Evolutionary conservation across 1,139 yeast genomes (phyloP), one percentile per base, ranked within the genome.

Genomic region (Pichia terricola): DNA sequence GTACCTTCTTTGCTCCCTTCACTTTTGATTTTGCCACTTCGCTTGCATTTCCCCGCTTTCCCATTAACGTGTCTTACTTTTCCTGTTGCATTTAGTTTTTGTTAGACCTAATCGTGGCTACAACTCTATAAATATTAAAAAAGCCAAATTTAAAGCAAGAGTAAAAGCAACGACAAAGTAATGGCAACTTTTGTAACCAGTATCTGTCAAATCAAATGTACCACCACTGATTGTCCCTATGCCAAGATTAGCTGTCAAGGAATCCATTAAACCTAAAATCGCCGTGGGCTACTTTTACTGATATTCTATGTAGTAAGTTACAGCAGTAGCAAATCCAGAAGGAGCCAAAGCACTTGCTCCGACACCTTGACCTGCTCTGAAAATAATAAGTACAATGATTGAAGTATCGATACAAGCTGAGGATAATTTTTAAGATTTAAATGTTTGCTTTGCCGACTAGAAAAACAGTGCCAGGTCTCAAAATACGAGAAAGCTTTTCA

Each of bases 311-410:
- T 59, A 65, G 40, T 60, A 60, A 40, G 53, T 53, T 1, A 61
- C 67, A 5, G 61, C 56, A 5, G 66, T 33, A 0, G 66, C 62
- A 47, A 55, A 59, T 0, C 60, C 53, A 22, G 60, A 49, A 0
- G 70, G 70, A 26, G 66, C 54, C 16, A 64, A 44, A 0, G 63
- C 57, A 3, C 69, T 61, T 2, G 64, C 70, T 8, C 61, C 57
- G 11, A 66, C 50, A 11, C 70, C 70, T 47, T 66, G 70, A 1
- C 67, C 42, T 2, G 70, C 68, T 48, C 70, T 57, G 35, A 67
- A 58, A 0, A 64, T 59, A 37, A 65, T 62, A 40, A 66, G 49
- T 1, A 53, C 64, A 37, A 59, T 53, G 28, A 66, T 51, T n/a
- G 53, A 45, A 4, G 60, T 53, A 27, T 59, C 22, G 22, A 16